These are phyloP conservation scores for Kodamaea arcana DNA, from an alignment of 1,139 yeast species.

Conservation along the genomic window DNA sequence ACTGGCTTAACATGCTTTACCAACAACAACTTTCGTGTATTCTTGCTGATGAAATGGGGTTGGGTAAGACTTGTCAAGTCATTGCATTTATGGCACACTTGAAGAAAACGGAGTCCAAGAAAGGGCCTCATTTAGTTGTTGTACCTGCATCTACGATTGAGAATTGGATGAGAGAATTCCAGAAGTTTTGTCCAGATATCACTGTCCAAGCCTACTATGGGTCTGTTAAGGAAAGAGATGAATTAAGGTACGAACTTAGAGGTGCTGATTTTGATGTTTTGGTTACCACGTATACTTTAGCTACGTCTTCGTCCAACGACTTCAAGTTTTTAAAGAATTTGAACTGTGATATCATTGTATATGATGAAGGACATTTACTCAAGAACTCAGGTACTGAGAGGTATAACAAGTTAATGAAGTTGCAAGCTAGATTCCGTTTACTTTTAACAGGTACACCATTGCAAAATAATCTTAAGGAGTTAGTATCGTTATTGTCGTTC, in stretches of 20 bases:
- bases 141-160: conserved; percentile 97
- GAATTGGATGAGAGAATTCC: conserved; percentile 94
- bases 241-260: conserved; percentile 66
- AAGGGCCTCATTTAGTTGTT: conserved; percentile 78
- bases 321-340: conserved; percentile 70
- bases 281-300: conserved; percentile 90
- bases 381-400: conserved; percentile 88
- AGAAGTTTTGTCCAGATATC: conserved; percentile 78
- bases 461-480: conserved; percentile 85
- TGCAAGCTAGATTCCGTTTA: conserved; percentile 76
- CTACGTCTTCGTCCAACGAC: conserved; percentile 83
- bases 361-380: conserved; percentile 96
- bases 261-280: conserved; percentile 76
- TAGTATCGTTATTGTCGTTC: conserved; percentile 84
- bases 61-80: conserved; percentile 95
- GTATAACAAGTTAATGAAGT: conserved; percentile 77
- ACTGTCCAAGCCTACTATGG: conserved; percentile 94
- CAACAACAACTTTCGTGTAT: conserved; percentile 81
- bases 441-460: conserved; percentile 94
- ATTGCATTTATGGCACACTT: conserved; percentile 87
- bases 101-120: conserved; percentile 50
- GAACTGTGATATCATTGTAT: conserved; percentile 81
- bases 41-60: conserved; percentile 96
- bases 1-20: conserved; percentile 84
- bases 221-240: conserved; percentile 76